phyloP scores from a whole-genome alignment of 2,329 filamentous ascomycete genomes.

The Fusarium kyushuense region DNA sequence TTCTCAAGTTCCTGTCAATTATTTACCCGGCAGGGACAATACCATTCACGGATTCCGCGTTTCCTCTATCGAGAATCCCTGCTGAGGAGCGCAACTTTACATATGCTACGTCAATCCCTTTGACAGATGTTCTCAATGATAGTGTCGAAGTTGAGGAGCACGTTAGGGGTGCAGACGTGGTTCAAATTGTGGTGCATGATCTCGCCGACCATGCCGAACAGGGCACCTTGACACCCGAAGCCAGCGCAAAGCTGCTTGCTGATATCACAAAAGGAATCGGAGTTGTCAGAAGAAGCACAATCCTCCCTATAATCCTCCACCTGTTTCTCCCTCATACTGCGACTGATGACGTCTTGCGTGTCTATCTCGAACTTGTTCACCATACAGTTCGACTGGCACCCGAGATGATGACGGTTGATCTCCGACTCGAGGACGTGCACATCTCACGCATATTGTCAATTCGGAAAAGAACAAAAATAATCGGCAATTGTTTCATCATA shows the following conservation, averaged over 20 bases:
- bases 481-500: constrained; percentile 65
- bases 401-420: constrained; percentile 72
- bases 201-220: constrained; percentile 29
- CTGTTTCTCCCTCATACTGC: constrained; percentile 53
- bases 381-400: constrained; percentile 72
- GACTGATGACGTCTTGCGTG: constrained; percentile 36
- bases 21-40: constrained; percentile 66
- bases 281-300: constrained; percentile 71
- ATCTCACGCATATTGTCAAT: constrained; percentile 63
- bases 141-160: constrained; percentile 72
- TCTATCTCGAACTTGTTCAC: constrained; percentile 68
- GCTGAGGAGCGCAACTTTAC: constrained; percentile 73
- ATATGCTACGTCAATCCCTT: constrained; percentile 72
- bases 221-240: constrained; percentile 30
- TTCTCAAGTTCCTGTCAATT: constrained; percentile 75
- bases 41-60: constrained; percentile 72
- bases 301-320: constrained; percentile 69
- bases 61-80: constrained; percentile 72
- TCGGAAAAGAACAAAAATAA: constrained; percentile 70
- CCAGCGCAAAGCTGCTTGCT: constrained; percentile 54
- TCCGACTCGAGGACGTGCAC: constrained; percentile 65
- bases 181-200: constrained; percentile 67
- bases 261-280: constrained; percentile 70
- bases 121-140: constrained; percentile 66
- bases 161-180: constrained; percentile 75